Evolutionary conservation across 495 filamentous ascomycete genomes (phyloP), one percentile per base, ranked within the genome.

Genomic region (Aspergillus baeticus): DNA sequence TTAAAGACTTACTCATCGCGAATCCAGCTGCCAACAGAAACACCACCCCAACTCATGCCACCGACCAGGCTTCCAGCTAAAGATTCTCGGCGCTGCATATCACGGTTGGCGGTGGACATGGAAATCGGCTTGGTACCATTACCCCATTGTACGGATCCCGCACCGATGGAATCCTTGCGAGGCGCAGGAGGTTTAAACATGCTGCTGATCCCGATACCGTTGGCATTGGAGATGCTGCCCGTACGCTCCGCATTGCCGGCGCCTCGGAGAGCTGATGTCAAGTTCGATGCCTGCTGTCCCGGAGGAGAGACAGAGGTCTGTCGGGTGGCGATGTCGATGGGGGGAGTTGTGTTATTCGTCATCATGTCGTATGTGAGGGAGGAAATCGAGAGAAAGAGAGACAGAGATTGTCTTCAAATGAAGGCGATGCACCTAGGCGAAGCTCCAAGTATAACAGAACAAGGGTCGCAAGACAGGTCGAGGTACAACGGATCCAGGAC

Each of bases 1-100:
- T 15, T 10, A 50, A 55, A 29, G 35, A 92, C 93, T 84, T 84
- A 98, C 94, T 98, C 94, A 77, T 98, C 94, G 64, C 90, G 84
- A 71, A 98, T 92, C 81, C 92, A 98, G 69, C 93, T 97, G 51
- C 92, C 92, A 56, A 98, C 89, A 38, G 94, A 98, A 20, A 95
- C 81, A 53, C 93, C 95, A 66, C 95, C 94, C 92, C 92, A 98
- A 68, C 95, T 98, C 91, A 97, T 95, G 49, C 91, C 92, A 57
- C 84, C 87, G 60, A 92, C 87, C 64, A 97, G 75, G 74, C 95
- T 98, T 47, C 91, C 86, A 46, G 88, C 90, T 57, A 91, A 70
- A 63, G 89, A 93, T 69, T 96, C 94, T 61, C 93, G 82, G 52
- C 94, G 87, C 47, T 75, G 81, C 63, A 84, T 81, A 59, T 91